Conservation (phyloP, 192 early-diverging fungal genomes). For the Coemansia sp. region DNA sequence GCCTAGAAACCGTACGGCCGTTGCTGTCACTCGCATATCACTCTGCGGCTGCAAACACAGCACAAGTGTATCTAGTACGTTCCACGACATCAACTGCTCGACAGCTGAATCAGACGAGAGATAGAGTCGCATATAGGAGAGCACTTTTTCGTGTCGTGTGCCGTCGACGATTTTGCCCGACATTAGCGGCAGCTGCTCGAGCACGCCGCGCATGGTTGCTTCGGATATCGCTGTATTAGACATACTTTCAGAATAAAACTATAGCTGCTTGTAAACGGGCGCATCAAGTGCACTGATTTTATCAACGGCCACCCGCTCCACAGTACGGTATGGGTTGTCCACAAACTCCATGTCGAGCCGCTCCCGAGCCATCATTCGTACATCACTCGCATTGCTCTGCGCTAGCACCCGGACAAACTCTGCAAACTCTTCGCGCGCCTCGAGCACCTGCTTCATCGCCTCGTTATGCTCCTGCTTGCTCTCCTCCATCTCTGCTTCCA, state of each 20-base stretch:
- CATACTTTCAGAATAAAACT: constrained; percentile 11
- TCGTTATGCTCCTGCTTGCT: constrained; percentile 27
- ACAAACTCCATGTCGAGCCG: constrained; percentile 50
- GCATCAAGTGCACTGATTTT: constrained; percentile 28
- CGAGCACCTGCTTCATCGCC: constrained; percentile 11
- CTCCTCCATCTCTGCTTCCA: constrained; percentile 10
- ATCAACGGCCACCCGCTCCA: constrained; percentile 34
- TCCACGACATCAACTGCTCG: constrained; percentile 24
- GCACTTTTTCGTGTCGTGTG: constrained; percentile 73
- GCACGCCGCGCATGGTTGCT: constrained; percentile 48
- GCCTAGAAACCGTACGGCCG: constrained; percentile 42
- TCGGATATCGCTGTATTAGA: constrained; percentile 40
- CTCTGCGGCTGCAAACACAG: constrained; percentile 21
- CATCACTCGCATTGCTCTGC: constrained; percentile 16
- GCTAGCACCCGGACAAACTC: constrained; percentile 19
- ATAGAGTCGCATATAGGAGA: constrained; percentile 60
- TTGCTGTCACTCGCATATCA: constrained; percentile 40
- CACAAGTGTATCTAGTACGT: neutral
- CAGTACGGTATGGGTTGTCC: constrained; percentile 33
- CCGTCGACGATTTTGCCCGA: constrained; percentile 73
- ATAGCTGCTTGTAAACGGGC: constrained; percentile 50
- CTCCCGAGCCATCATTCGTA: constrained; percentile 21
- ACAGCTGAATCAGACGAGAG: constrained; percentile 17
- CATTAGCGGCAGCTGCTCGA: constrained; percentile 65
- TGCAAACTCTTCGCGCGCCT: constrained; percentile 28